Base-by-base conservation (phyloP, 1,284 basidiomycete species). In the Ustilago crameri region DNA sequence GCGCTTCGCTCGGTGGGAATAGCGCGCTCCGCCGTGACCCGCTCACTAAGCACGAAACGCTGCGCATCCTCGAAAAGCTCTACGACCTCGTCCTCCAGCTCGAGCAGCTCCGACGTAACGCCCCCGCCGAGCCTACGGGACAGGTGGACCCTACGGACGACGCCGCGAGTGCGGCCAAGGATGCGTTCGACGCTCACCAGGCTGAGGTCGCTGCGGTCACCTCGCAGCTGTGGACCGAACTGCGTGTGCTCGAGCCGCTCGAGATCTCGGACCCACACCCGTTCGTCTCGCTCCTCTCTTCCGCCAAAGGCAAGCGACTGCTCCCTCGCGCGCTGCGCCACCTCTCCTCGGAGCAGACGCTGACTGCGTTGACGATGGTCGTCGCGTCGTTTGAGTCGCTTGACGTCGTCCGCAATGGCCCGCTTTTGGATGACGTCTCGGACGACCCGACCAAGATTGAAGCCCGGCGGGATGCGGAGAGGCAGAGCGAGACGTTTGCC, bases 231-330 rank as follows among this genome's bases (percentile, higher is more conserved):
- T 98, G 93, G 92, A 87, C 88, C 60, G 89, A 89, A 45, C 85
- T 97, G 45, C 88, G 91, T 78, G 91, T 98, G 22, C 90, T 93
- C 86, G 91, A 93, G 43, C 93, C 94, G 24, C 88, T 98, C 12
- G 93, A 95, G 82, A 91, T 93, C 35, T 94, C 93, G 91, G 93
- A 91, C 66, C 95, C 95, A 5, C 96, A 98, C 85, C 96, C 96
- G 0, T 98, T 99, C 85, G 91, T 98, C 75, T 93, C 94, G 2
- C 87, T 99, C 41, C 87, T 99, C 45, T 89, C 88, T 34, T 90
- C 92, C 2, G 88, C 89, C 73, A 99, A 99, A 85, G 96, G 96
- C 62, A 98, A 98, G 86, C 90, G 90, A 65, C 87, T 99, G 20
- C 87, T 99, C 40, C 91, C 93, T 3, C 90, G 96, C 35, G 88